These are phyloP conservation scores for Mycena rosella DNA, from an alignment of 768 basidiomycete genomes.

Conservation along the genomic window DNA sequence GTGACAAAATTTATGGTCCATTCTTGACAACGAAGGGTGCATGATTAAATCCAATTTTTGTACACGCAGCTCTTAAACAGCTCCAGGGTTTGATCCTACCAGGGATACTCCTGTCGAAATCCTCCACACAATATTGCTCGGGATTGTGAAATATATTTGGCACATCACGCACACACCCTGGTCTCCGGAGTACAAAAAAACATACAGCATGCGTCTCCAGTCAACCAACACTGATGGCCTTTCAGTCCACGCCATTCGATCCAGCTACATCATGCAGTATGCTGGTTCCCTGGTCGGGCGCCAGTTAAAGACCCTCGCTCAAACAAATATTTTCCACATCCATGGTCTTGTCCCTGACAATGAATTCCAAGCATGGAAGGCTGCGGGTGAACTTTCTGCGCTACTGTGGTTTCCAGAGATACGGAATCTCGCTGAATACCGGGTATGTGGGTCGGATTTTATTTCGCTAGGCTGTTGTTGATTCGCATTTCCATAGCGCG, in stretches of 20 bases:
- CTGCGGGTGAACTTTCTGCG: neutral
- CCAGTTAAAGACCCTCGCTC: too few species aligned
- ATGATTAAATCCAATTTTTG: too few species aligned
- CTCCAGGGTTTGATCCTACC: slow-evolving; percentile 45
- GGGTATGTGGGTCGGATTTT: neutral
- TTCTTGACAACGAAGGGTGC: slow-evolving; percentile 3
- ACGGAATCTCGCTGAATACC: neutral
- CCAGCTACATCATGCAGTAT: neutral
- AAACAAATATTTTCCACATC: too few species aligned
- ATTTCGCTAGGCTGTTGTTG: too few species aligned
- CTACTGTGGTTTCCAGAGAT: neutral
- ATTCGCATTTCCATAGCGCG: neutral
- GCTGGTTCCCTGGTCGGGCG: neutral
- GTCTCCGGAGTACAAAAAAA: too few species aligned
- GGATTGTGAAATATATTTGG: slow-evolving; percentile 55
- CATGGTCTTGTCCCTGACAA: neutral
- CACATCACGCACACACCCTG: slow-evolving; percentile 25
- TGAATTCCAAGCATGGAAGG: neutral
- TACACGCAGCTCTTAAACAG: too few species aligned
- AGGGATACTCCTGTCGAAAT: slow-evolving; percentile 19
- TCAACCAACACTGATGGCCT: neutral
- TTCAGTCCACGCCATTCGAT: neutral
- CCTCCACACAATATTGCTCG: slow-evolving; percentile 33
- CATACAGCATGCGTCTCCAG: too few species aligned
- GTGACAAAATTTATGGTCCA: neutral